These are phyloP conservation scores for Termitomyces sp. DNA, from an alignment of 768 basidiomycete species.

Conservation along the genomic window DNA sequence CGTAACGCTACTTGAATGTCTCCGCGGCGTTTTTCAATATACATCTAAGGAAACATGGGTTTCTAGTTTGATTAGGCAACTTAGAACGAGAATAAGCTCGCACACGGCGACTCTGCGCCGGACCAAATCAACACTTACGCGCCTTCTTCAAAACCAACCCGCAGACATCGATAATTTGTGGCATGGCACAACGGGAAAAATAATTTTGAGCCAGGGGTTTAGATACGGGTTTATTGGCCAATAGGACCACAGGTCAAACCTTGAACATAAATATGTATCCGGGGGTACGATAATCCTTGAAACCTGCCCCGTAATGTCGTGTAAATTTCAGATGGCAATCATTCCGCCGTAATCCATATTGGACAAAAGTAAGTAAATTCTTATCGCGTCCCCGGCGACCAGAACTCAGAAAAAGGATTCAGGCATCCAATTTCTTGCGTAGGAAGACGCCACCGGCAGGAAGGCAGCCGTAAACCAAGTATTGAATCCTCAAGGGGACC, in stretches of 20 bases:
- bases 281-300: neutral
- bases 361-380: neutral
- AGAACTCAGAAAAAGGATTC: neutral
- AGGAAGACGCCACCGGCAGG: slow-evolving; percentile 13
- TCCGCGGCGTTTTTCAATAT: slow-evolving; percentile 12
- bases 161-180: neutral
- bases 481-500: slow-evolving; percentile 3
- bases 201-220: neutral
- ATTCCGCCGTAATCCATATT: neutral
- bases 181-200: neutral
- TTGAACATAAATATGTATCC: neutral
- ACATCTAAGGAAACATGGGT: neutral
- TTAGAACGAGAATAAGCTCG: neutral
- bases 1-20: slow-evolving; percentile 6
- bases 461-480: slow-evolving; percentile 7
- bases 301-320: neutral
- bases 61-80: slow-evolving; percentile 2
- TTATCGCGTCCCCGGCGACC: slow-evolving; percentile 2
- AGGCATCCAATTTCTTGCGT: neutral
- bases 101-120: neutral
- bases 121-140: neutral
- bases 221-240: neutral
- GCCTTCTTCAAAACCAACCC: neutral
- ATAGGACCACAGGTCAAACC: neutral
- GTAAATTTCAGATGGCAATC: neutral